A percentile compares a stretch with the other conserved stretches of the same genome.
phyloP scores from a whole-genome alignment of 768 basidiomycete species.

The Suillus discolor region DNA sequence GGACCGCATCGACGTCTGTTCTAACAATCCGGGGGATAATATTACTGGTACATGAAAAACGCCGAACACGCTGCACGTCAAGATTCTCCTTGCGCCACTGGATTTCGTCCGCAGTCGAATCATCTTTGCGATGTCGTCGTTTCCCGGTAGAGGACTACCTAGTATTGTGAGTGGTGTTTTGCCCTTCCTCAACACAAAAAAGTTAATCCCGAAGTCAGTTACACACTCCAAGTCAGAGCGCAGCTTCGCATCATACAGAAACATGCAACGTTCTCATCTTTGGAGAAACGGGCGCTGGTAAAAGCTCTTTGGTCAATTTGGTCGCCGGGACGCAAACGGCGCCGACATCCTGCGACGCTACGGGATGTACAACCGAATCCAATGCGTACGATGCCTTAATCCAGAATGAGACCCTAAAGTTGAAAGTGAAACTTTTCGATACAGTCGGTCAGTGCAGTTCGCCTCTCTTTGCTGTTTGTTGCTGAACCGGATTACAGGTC shows the following conservation, averaged over 20 bases:
- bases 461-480: neutral
- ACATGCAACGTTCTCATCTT: conserved; percentile 28
- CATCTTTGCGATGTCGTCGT: neutral
- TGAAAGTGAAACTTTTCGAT: conserved; percentile 31
- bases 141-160: neutral
- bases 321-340: conserved; percentile 26
- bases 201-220: neutral
- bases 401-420: neutral
- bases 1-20: neutral
- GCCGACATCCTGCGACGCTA: conserved; percentile 22
- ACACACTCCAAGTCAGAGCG: neutral
- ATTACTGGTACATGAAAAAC: neutral
- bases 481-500: conserved; percentile 17
- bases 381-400: neutral
- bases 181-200: neutral
- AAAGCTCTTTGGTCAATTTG: conserved; percentile 35
- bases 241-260: neutral
- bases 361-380: conserved; percentile 25
- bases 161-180: neutral
- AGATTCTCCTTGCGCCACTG: neutral
- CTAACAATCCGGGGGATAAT: neutral
- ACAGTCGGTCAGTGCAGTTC: conserved; percentile 17
- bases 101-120: neutral
- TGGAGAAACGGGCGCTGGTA: conserved; percentile 32
- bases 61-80: neutral